Evolutionary conservation across 257 asterid species (phyloP), one percentile per base, ranked within the genome.

Genomic region (Solanum neorickii): DNA sequence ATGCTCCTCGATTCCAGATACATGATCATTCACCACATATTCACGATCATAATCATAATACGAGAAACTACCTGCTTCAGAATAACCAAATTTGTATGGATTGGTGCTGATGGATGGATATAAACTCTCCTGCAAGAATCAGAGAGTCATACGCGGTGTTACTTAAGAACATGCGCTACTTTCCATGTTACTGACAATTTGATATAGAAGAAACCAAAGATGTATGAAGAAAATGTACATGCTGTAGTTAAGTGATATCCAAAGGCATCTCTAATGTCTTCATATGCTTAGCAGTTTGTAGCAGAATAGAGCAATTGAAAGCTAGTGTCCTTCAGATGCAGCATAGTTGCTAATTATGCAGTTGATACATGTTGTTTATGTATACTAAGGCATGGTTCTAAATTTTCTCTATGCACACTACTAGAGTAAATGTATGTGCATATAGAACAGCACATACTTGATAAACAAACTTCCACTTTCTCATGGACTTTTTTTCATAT

Each of bases 21-120:
- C 44, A 60, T 90, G 94, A 91, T 89, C 89, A 89, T 89, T 91
- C 41, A 91, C 94, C 89, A 90, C 91, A 82, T 92, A 92, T 39
- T 90, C 95, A 77, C 92, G 91, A 70, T 94, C 95, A 87, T 90
- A 93, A 83, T 94, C 97, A 84, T 91, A 92, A 91, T 92, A 93
- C 23, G 94, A 91, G 88, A 92, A 93, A 89, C 94, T 93, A 86
- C 93, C 96, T 23, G 97, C 94, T 86, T 94, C 99, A 46, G 98
- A 90, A 83, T 90, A 94, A 2, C 94, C 94, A 88, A 90, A 95
- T 90, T 96, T 96, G 96, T 92, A 92, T 37, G 88, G 87, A 90
- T 92, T 91, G 80, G 94, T 90, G 87, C 92, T 93, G 68, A 88
- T 90, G 83, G 94, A 90, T 39, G 98, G 93, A 91, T 92, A 93